Conservation (phyloP, 176 grass and related monocot genomes). For the Pontederia crassipes region DNA sequence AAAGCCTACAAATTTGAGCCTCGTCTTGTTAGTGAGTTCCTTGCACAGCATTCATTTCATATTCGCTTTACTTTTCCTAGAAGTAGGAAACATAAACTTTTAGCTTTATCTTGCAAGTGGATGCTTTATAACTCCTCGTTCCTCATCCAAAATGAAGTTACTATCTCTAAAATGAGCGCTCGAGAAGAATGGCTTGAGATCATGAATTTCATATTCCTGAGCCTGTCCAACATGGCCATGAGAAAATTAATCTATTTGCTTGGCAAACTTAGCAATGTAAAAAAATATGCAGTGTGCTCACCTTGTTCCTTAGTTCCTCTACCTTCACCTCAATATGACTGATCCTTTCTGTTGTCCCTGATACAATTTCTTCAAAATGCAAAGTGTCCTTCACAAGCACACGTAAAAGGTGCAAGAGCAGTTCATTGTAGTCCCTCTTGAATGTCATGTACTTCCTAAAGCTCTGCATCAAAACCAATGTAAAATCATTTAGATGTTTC, state of each 20-base stretch:
- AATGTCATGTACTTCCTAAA: conserved; percentile 96
- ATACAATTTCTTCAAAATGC: conserved; percentile 75
- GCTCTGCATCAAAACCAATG: conserved; percentile 40
- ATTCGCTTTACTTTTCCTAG: no score
- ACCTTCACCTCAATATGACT: conserved; percentile 65
- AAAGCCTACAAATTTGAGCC: no score
- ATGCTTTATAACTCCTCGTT: conserved; percentile 64
- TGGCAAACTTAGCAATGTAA: background rate
- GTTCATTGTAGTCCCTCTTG: conserved; percentile 93
- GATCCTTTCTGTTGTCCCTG: conserved; percentile 38
- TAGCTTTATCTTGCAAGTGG: conserved; percentile 27
- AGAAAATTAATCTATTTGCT: background rate
- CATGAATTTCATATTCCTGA: conserved; percentile 86
- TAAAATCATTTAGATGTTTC: background rate
- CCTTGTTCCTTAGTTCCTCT: conserved; percentile 77
- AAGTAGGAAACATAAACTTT: no score
- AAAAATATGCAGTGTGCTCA: conserved; percentile 17
- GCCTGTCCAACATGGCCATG: conserved; percentile 31
- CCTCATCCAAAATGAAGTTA: conserved; percentile 73
- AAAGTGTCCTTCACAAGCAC: conserved; percentile 70
- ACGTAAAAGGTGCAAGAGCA: conserved; percentile 84
- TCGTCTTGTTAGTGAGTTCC: no score
- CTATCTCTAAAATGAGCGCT: conserved; percentile 65
- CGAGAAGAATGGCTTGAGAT: conserved; percentile 81
- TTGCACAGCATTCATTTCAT: no score